Conservation (phyloP, 2,329 filamentous ascomycete genomes). For the Diaporthe destruens region DNA sequence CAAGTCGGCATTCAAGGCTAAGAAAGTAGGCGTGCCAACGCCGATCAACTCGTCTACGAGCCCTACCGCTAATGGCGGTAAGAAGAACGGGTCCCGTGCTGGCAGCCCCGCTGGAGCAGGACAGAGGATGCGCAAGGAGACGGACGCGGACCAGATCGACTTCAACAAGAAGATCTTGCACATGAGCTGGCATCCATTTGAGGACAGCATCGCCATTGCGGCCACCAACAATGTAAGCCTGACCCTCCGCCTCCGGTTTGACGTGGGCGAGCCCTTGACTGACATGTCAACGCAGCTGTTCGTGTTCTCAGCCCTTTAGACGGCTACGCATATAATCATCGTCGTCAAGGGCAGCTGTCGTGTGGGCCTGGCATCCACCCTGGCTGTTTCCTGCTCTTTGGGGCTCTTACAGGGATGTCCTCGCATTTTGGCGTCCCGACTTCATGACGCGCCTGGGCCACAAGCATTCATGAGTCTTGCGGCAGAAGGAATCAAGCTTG, state of each 20-base stretch:
- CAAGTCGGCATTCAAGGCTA: constrained; percentile 99
- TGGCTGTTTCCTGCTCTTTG: constrained; percentile 29
- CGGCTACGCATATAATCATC: constrained; percentile 32
- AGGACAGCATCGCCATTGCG: constrained; percentile 99
- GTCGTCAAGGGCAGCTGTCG: constrained; percentile 28
- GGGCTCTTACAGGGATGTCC: constrained; percentile 1
- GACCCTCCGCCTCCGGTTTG: background rate
- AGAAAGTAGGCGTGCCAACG: constrained; percentile 98
- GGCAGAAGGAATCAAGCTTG: constrained; percentile 29
- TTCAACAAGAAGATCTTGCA: constrained; percentile 99
- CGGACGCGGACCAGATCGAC: constrained; percentile 98
- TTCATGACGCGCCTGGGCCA: constrained; percentile 11
- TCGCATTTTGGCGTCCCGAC: constrained; percentile 21
- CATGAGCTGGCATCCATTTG: constrained; percentile 99
- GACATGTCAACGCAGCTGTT: constrained; percentile 49
- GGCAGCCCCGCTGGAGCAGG: constrained; percentile 84
- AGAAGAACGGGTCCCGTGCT: constrained; percentile 90
- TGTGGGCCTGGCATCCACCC: constrained; percentile 28
- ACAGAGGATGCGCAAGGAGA: constrained; percentile 98
- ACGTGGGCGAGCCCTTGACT: constrained; percentile 40
- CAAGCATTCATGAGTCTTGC: constrained; percentile 32
- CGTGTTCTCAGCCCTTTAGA: constrained; percentile 51
- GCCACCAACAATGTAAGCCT: constrained; percentile 97
- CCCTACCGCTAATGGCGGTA: constrained; percentile 78
- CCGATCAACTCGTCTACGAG: constrained; percentile 90